Conservation (phyloP, 2,329 filamentous ascomycete species). For the Botryotinia convoluta region DNA sequence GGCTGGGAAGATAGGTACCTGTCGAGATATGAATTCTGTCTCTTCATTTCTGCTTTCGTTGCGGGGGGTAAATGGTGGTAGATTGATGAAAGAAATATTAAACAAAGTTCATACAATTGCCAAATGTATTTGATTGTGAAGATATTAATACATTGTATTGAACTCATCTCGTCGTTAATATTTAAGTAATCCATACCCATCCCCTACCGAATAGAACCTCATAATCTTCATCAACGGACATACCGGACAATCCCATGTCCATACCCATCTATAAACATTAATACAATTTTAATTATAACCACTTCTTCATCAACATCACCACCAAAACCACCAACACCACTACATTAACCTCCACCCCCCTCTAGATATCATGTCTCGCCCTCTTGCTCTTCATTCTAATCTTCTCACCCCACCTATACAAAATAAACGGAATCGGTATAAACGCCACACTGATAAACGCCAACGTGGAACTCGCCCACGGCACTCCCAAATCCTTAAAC, state of each 20-base stretch:
- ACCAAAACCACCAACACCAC: not conserved
- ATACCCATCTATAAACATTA: not conserved
- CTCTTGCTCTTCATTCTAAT: conserved; percentile 44
- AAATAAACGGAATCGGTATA: conserved; percentile 62
- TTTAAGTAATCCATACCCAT: not conserved
- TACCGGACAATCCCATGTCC: not conserved
- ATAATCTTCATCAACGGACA: not conserved
- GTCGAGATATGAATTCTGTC: not conserved
- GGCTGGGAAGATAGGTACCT: not conserved
- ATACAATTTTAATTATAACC: not conserved
- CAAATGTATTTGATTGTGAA: not conserved
- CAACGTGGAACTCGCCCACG: conserved; percentile 61
- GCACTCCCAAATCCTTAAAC: conserved; percentile 49
- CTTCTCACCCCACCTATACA: conserved; percentile 57
- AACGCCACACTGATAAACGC: conserved; percentile 55
- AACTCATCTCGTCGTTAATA: not conserved
- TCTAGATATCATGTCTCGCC: conserved; percentile 16
- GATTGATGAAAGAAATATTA: not conserved
- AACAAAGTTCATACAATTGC: not conserved
- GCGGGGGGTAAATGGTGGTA: not conserved
- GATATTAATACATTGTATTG: not conserved
- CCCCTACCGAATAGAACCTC: not conserved
- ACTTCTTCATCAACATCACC: not conserved
- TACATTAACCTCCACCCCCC: not conserved
- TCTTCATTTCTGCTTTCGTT: not conserved